A percentile compares a stretch with the other conserved stretches of the same genome.
Conservation (phyloP, 2,329 filamentous ascomycete genomes). For the Verticillium klebahnii region DNA sequence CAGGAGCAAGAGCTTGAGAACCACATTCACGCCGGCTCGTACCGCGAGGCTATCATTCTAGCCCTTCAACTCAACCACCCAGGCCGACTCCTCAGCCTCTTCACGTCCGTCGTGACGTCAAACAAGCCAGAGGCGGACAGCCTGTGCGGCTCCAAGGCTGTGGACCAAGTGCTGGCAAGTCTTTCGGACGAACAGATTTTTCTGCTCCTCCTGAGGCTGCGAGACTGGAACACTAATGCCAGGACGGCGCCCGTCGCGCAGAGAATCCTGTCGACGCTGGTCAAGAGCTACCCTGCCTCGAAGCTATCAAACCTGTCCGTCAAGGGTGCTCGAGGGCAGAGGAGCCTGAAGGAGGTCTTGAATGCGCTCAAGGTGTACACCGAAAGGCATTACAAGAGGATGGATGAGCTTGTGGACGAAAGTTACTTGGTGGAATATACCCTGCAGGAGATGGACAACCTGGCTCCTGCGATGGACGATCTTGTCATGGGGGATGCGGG, state of each 20-base stretch:
- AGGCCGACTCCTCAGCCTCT: slow-evolving; percentile 76
- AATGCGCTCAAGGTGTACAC: slow-evolving; percentile 88
- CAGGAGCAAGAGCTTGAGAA: slow-evolving; percentile 94
- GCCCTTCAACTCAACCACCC: slow-evolving; percentile 94
- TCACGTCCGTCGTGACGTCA: slow-evolving; percentile 71
- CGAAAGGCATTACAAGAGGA: slow-evolving; percentile 83
- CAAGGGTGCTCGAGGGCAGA: slow-evolving; percentile 51
- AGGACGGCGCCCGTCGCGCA: slow-evolving; percentile 82
- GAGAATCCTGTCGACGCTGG: slow-evolving; percentile 72
- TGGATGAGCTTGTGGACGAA: slow-evolving; percentile 89
- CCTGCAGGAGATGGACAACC: slow-evolving; percentile 83
- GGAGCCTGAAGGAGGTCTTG: slow-evolving; percentile 75
- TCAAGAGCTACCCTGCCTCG: slow-evolving; percentile 75
- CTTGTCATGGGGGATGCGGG: slow-evolving; percentile 27
- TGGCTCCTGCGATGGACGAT: slow-evolving; percentile 40
- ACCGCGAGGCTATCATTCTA: slow-evolving; percentile 87
- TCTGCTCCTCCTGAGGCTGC: slow-evolving; percentile 70
- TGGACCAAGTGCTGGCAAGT: slow-evolving; percentile 77
- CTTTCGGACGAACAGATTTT: slow-evolving; percentile 85
- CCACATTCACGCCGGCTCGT: slow-evolving; percentile 81
- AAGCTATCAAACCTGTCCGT: slow-evolving; percentile 68
- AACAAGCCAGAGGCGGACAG: slow-evolving; percentile 56
- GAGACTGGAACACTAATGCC: slow-evolving; percentile 98
- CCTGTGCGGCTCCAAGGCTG: slow-evolving; percentile 60
- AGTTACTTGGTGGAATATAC: slow-evolving; percentile 94